Base-by-base conservation (phyloP, 805 yeast genomes). In the Ogataea zsoltii region DNA sequence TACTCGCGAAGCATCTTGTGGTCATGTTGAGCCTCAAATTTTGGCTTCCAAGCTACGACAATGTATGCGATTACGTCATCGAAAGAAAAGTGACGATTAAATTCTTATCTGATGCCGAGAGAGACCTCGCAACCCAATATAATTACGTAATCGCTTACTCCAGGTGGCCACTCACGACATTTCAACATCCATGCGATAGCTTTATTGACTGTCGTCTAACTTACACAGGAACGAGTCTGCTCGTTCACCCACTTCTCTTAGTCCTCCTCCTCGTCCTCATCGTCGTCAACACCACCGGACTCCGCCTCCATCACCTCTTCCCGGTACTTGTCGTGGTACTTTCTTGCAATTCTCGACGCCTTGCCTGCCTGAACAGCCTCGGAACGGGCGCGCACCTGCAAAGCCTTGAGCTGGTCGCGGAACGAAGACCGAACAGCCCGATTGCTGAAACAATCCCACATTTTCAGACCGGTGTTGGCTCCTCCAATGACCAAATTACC, bases 361-460 rank as follows among this genome's bases (percentile, higher is more conserved):
- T 74, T 76, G 28, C 89, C 88, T 3, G 68, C 58, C 19, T 62
- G 62, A 44, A 63, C 61, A 18, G 90, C 88, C 49, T 76, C 82
- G 31, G 67, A 74, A 56, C 77, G 75, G 15, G 92, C 92, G 35
- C 58, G 58, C 11, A 51, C 57, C 68, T 85, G 88, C 41, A 85
- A 65, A 2, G 61, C 63, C 41, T 64, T 70, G 61, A 88, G 70
- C 48, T 83, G 84, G 10, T 69, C 74, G 38, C 76, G 78, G 67
- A 92, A 84, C 2, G 85, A 70, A 38, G 72, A 72, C 58, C 96
- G 79, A 15, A 91, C 91, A 13, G 92, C 75, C 50, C 79, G 72
- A 69, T 94, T 94, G 42, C 88, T 79, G 64, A 91, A 86, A 7
- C 83, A 76, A 68, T 94, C 98, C 96, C 97, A 94, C 70, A 94